Base-by-base conservation (phyloP, 306 rosid genomes). In the Styphnolobium japonicum region DNA sequence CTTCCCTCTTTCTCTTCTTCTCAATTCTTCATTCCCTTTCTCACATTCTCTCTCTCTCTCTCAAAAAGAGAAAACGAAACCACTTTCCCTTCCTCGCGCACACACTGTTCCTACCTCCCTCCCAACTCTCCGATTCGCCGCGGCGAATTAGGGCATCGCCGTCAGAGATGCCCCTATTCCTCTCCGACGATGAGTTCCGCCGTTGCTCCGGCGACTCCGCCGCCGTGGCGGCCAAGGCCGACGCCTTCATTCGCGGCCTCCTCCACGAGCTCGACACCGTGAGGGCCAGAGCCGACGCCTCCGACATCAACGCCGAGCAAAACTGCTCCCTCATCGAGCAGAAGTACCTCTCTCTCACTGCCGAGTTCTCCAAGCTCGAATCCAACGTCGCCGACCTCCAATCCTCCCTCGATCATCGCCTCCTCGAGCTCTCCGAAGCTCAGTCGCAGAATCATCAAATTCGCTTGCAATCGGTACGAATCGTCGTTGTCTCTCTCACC, bases 241-340 rank as follows among this genome's bases (percentile, higher is more conserved):
- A 93, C 76, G 85, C 91, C 18, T 91, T 73, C 90, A 91, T 95
- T 76, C 88, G 91, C 3, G 86, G 88, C 73, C 92, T 95, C 23
- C 83, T 78, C 76, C 85, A 84, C 15, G 96, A 95, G 78, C 93
- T 95, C 80, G 94, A 95, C 77, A 91, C 96, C 46, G 83, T 91
- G 51, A 85, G 85, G 73, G 99, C 99, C 18, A 87, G 87, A 52
- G 86, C 91, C 1, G 98, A 95, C 27, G 99, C 97, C 11, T 84
- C 94, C 29, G 84, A 89, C 73, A 93, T 93, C 36, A 93, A 97
- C 73, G 99, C 97, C 55, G 99, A 95, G 80, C 99, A 95, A 83
- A 93, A 92, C 71, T 95, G 99, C 77, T 88, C 97, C 10, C 88
- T 93, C 78, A 86, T 95, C 78, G 99, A 95, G 88, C 98, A 92